Evolutionary conservation across 2,329 filamentous ascomycete species (phyloP).

Genomic region (Mollisia scopiformis): DNA sequence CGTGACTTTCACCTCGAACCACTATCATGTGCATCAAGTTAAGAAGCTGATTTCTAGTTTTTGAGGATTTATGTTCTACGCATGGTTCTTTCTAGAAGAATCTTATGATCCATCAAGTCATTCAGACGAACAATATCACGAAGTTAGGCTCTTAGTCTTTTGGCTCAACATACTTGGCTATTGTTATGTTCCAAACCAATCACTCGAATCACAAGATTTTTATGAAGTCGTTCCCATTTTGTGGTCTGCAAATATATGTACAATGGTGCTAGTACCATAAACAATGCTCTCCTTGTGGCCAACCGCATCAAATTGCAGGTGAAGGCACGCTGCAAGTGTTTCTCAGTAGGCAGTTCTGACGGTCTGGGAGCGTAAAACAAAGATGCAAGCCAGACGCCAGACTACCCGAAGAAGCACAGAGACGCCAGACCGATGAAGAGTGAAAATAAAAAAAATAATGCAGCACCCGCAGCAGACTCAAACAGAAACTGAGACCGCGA

Average conservation of each 20-base stretch:
- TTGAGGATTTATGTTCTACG: no score
- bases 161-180: no score
- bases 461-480: conserved; percentile 25
- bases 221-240: conserved; percentile 13
- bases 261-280: conserved; percentile 15
- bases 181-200: background rate
- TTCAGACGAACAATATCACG: no score
- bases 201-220: background rate
- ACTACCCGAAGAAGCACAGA: conserved; percentile 28
- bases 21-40: background rate
- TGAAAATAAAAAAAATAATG: conserved; percentile 30
- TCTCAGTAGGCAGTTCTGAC: conserved; percentile 23
- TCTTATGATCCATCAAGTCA: no score
- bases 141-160: no score
- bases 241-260: conserved; percentile 29
- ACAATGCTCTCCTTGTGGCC: background rate
- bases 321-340: background rate
- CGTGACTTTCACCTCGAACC: background rate
- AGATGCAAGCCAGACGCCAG: conserved; percentile 30
- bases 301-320: background rate
- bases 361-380: conserved; percentile 19
- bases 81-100: no score
- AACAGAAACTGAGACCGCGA: conserved; percentile 22
- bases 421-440: conserved; percentile 30
- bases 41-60: no score